Conservation (phyloP, 257 asterid species). For the Solanum pinnatisectum region DNA sequence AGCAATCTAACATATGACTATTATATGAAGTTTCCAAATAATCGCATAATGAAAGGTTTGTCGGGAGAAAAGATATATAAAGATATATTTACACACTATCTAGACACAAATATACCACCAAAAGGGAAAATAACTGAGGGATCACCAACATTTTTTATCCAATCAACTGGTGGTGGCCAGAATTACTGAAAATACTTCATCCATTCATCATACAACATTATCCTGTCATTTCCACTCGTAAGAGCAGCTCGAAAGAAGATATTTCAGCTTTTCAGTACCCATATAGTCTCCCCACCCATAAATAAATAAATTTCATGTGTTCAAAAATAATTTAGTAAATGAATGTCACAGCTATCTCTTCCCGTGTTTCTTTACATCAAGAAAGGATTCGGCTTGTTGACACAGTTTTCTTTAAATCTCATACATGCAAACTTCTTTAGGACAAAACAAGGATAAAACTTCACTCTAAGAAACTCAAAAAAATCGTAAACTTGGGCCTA, state of each 20-base stretch:
- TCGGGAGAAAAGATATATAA: background rate
- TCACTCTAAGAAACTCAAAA: background rate
- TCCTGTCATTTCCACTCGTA: background rate
- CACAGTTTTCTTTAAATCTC: background rate
- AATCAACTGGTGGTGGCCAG: background rate
- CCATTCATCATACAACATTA: background rate
- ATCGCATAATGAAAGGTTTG: background rate
- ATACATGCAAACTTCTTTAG: background rate
- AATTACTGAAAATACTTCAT: background rate
- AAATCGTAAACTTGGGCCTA: background rate
- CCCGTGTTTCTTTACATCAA: background rate
- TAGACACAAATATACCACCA: background rate
- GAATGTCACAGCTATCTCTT: background rate
- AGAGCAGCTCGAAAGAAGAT: background rate
- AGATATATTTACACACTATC: background rate
- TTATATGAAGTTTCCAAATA: background rate
- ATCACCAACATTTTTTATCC: background rate
- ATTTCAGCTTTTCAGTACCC: background rate
- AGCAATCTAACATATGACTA: background rate
- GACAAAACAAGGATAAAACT: background rate
- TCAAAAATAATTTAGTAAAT: background rate
- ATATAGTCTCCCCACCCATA: background rate
- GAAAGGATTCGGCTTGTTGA: background rate
- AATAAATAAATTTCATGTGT: background rate
- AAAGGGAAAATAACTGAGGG: background rate